A percentile compares a stretch with the other conserved stretches of the same genome.
Evolutionary conservation across 176 grass and related monocot species (phyloP).

Genomic region (Cymbopogon citratus): DNA sequence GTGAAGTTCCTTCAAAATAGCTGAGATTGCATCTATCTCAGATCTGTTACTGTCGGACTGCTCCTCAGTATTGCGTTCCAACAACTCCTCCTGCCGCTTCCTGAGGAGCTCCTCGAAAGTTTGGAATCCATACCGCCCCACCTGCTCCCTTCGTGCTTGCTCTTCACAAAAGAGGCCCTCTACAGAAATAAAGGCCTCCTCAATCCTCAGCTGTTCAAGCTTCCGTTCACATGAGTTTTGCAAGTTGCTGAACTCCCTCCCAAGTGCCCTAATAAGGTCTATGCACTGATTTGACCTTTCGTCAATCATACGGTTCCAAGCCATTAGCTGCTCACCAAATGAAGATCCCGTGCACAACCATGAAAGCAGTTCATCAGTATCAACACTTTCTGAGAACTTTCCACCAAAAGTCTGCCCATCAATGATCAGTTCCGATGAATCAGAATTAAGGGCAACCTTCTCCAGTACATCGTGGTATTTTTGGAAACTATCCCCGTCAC

Average conservation of each 20-base stretch:
- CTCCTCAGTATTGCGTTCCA: slow-evolving; percentile 43
- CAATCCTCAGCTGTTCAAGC: slow-evolving; percentile 54
- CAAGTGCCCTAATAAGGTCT: slow-evolving; percentile 42
- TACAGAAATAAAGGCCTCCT: slow-evolving; percentile 52
- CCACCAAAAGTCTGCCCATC: slow-evolving; percentile 30
- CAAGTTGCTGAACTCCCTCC: slow-evolving; percentile 65
- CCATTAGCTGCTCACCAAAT: slow-evolving; percentile 44
- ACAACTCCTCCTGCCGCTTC: slow-evolving; percentile 59
- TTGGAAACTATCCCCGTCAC: slow-evolving; percentile 31
- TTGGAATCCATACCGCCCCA: slow-evolving; percentile 38
- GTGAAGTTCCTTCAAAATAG: slow-evolving; percentile 69
- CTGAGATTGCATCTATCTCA: slow-evolving; percentile 61
- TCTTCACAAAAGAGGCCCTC: slow-evolving; percentile 61
- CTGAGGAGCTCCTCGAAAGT: slow-evolving; percentile 63
- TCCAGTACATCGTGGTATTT: slow-evolving; percentile 29
- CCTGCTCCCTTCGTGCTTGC: slow-evolving; percentile 46
- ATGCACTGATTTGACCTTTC: slow-evolving; percentile 46
- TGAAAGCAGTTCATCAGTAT: slow-evolving; percentile 58
- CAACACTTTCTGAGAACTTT: slow-evolving; percentile 40
- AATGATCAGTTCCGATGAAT: slow-evolving; percentile 50
- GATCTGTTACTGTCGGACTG: slow-evolving; percentile 36
- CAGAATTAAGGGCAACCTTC: slow-evolving; percentile 48
- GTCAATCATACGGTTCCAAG: slow-evolving; percentile 49
- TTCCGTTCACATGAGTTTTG: slow-evolving; percentile 67
- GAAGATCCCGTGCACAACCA: slow-evolving; percentile 80